Evolutionary conservation across 164 flowering plant species (phyloP), one percentile per base, ranked within the genome.

Genomic region (Aristolochia fimbriata): DNA sequence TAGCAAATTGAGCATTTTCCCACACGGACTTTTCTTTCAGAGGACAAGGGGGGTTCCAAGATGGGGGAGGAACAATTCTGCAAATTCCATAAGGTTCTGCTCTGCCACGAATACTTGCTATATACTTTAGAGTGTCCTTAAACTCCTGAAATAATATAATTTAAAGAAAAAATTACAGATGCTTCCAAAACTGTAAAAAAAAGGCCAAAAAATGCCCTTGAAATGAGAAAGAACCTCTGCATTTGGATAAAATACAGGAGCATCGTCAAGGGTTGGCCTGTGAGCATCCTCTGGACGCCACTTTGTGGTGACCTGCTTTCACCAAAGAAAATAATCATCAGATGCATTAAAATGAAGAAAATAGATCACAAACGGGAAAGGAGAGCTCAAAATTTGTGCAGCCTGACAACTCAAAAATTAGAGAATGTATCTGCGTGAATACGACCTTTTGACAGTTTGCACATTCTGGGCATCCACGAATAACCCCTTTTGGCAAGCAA

Each of bases 41-140:
- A 65, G 80, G 90, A 66, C 88, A 88, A 0, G 95, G 91, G 50
- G 99, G 99, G 58, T 77, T 81, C 99, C 99, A 94, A 10, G 88
- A 83, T 60, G 91, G 63, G 19, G 99, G 96, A 62, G 99, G 97
- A 58, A 91, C 85, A 69, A 94, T 87, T 41, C 96, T 85, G 69
- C 97, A 91, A 53, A 94, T 87, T 65, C 99, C 99, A 80, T 80
- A 85, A 45, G 59, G 67, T 70, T 91, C 96, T 21, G 93, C 96
- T 66, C n/a, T 79, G 15, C 71, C 58, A 6, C 87, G 84, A 68
- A 91, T 88, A 49, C 81, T 76, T 33, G 81, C 83, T 53, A 94
- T 85, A 62, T 88, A 94, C 50, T 73, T 88, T 24, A 94, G 48
- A 31, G 96, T 76, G 68, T 94, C 97, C 62, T 79, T 65, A 65